Base-by-base conservation (phyloP, 2,329 filamentous ascomycete species). In the Lecanicillium sp. region DNA sequence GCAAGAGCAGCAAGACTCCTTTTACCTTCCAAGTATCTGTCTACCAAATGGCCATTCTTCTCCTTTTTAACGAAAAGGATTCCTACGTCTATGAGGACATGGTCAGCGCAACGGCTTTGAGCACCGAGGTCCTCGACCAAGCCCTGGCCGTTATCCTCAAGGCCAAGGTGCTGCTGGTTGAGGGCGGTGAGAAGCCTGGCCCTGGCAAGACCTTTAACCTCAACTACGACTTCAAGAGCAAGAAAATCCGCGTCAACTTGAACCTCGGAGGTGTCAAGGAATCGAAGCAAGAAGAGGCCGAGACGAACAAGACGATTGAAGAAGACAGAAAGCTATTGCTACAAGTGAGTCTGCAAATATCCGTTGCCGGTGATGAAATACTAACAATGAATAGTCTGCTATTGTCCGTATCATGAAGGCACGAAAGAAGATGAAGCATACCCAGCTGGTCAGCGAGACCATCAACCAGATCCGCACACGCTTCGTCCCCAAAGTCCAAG, bases 391-490 rank as follows among this genome's bases (percentile, higher is more conserved):
- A 24, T 49, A 98, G 91, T 97, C 93, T 53, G 90, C 91, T 20
- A 97, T 98, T 66, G 93, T 98, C 49, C 88, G 93, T 62, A 96
- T 98, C 73, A 98, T 98, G 93, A 98, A 98, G 75, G 94, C 91
- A 3, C 86, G 93, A 52, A 97, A 98, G 82, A 88, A 86, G 72
- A 94, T 97, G 88, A 97, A 96, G 80, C 91, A 98, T 70, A 83
- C 85, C 52, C 86, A 93, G 62, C 83, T 98, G 11, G 90, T 98
- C 47, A 85, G 88, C 62, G 93, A 98, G 70, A 94, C 90, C 20
- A 97, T 98, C 66, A 86, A 84, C 62, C 93, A 97, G 68, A 96
- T 98, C 66, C 88, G 87, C 65, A 84, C 83, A 35, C 87, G 93
- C 33, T 98, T 98, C 68, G 83, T 90, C 50, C 93, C 93, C 33